Base-by-base conservation (phyloP, 805 yeast genomes). In the Teunomyces tritomae region DNA sequence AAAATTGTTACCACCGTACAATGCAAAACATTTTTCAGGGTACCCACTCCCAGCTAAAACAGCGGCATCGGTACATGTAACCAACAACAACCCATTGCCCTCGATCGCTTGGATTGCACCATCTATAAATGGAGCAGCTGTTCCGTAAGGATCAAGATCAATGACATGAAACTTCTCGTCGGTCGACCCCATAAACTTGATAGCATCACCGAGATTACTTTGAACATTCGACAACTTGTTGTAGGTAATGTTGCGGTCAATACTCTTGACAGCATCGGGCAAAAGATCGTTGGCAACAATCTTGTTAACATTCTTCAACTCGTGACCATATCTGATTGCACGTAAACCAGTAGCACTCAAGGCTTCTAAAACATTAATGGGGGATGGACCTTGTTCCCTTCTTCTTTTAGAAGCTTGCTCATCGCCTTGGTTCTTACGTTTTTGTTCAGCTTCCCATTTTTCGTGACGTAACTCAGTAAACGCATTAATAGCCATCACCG, bases 131-230 rank as follows among this genome's bases (percentile, higher is more conserved):
- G 99, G 99, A 0, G 97, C 82, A 0, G 97, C 99, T 0, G 97
- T 86, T 28, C 99, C 99, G 62, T 94, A 94, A 0, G 99, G 99
- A 66, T 94, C 99, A 44, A 94, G 76, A 67, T 94, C 99, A 49
- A 94, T 82, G 3, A 89, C 87, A 62, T 94, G 96, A 68, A 85
- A 90, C 45, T 73, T 72, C 24, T 70, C 75, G 13, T 60, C 67
- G 45, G 84, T 73, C 13, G 63, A 52, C 5, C 64, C 62, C 96
- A 94, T 89, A 59, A 78, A 82, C 35, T 80, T 81, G 54, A 87
- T 89, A n/a, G 99, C 99, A 68, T 94, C 98, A 28, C 94, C 96
- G 56, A 80, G 79, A 56, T 87, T 83, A 7, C 94, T 77, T 39
- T 61, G 65, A 16, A 92, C 91, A 27, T 76, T 76, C 26, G 73